A percentile compares a stretch with the other conserved stretches of the same genome.
phyloP scores from a whole-genome alignment of 192 early-diverging fungal species.

The Coemansia pectinata region DNA sequence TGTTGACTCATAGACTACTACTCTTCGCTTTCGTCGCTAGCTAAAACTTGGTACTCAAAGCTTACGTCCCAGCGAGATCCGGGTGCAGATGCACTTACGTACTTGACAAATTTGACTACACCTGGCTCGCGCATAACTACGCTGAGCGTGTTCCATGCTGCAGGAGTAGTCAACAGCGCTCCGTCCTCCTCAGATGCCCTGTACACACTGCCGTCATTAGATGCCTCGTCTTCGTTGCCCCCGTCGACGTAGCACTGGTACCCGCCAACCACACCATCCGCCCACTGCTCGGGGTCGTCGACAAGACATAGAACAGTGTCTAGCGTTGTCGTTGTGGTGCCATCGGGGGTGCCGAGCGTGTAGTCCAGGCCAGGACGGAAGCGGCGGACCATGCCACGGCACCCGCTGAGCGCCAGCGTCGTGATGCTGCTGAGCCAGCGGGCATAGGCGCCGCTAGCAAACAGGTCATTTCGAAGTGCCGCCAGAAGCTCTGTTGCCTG shows the following conservation, averaged over 20 bases:
- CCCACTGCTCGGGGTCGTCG: constrained; percentile 54
- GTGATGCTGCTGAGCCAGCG: constrained; percentile 63
- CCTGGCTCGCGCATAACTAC: constrained; percentile 73
- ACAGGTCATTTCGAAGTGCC: constrained; percentile 48
- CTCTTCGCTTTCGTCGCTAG: constrained; percentile 25
- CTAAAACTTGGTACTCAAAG: constrained; percentile 63
- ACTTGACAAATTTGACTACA: constrained; percentile 81
- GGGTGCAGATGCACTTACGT: constrained; percentile 72
- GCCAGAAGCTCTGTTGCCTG: constrained; percentile 18
- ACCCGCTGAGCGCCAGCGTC: constrained; percentile 41
- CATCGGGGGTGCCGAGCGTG: constrained; percentile 68
- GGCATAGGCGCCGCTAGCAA: constrained; percentile 59
- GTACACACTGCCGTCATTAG: constrained; percentile 64
- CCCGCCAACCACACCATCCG: constrained; percentile 65
- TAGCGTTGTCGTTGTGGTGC: constrained; percentile 53
- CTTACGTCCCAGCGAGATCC: constrained; percentile 80
- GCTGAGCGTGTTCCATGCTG: constrained; percentile 65
- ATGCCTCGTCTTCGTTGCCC: constrained; percentile 67
- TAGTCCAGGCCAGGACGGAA: constrained; percentile 84
- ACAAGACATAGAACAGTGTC: constrained; percentile 69
- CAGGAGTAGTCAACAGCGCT: constrained; percentile 68
- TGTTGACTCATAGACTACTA: background rate
- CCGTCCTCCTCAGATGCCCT: constrained; percentile 63
- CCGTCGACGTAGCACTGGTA: constrained; percentile 78
- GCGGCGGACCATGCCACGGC: constrained; percentile 62